phyloP scores from a whole-genome alignment of 2,329 filamentous ascomycete species.

The Diaporthe capsici region DNA sequence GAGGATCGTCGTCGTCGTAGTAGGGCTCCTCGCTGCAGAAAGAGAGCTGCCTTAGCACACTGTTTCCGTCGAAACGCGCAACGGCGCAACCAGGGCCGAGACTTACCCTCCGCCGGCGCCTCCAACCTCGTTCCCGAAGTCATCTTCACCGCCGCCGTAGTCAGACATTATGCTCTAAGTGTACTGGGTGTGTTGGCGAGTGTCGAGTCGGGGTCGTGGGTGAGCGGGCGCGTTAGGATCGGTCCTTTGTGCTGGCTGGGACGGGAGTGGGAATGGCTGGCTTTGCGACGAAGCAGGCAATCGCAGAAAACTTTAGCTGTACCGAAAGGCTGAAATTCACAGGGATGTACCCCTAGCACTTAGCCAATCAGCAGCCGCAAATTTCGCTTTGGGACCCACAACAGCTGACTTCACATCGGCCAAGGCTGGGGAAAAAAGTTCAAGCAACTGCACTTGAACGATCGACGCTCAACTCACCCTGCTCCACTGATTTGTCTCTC shows the following conservation, averaged over 20 bases:
- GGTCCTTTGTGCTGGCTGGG: conserved; percentile 12
- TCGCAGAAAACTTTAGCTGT: conserved; percentile 36
- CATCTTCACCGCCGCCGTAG: conserved; percentile 72
- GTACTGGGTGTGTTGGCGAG: background rate
- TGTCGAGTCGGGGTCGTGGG: background rate
- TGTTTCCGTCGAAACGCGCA: conserved; percentile 42
- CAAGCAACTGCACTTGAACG: background rate
- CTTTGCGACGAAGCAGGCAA: conserved; percentile 34
- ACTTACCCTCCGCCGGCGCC: conserved; percentile 39
- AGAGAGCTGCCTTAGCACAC: conserved; percentile 48
- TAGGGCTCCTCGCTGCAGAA: conserved; percentile 74
- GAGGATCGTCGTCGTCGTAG: conserved; percentile 78
- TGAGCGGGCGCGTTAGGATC: background rate
- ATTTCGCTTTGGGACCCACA: background rate
- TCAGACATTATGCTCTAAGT: conserved; percentile 73
- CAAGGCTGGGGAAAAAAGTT: conserved; percentile 32
- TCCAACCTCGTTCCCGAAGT: conserved; percentile 44
- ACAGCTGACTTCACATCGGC: conserved; percentile 2
- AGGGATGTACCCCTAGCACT: background rate
- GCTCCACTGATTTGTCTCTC: conserved; percentile 14
- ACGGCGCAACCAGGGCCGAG: conserved; percentile 14
- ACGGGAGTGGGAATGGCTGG: conserved; percentile 3
- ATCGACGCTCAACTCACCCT: conserved; percentile 8
- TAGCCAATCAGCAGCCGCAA: background rate
- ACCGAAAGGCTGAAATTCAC: conserved; percentile 35